A percentile compares a stretch with the other conserved stretches of the same genome.
These are phyloP conservation scores for Cryphonectria japonica DNA, from an alignment of 2,329 filamentous ascomycete species.

Conservation along the genomic window DNA sequence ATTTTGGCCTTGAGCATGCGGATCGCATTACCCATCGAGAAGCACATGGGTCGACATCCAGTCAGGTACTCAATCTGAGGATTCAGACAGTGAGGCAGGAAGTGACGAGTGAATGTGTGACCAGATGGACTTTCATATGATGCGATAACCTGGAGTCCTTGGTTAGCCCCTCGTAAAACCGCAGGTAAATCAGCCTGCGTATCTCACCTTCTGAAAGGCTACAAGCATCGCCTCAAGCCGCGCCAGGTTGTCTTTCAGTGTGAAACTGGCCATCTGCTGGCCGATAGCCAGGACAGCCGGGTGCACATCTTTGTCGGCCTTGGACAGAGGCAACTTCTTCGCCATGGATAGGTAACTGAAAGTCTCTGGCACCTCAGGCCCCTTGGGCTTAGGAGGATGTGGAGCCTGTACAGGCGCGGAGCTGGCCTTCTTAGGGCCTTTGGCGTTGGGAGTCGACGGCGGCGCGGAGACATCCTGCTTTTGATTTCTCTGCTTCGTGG, in stretches of 20 bases:
- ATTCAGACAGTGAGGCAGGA: conserved; percentile 87
- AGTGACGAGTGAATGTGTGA: conserved; percentile 84
- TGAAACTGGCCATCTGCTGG: conserved; percentile 87
- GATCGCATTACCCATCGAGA: conserved; percentile 96
- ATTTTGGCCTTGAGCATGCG: conserved; percentile 93
- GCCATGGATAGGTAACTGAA: conserved; percentile 84
- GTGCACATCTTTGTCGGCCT: conserved; percentile 78
- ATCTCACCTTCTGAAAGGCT: conserved; percentile 79
- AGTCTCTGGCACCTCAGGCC: conserved; percentile 67
- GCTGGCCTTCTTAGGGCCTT: conserved; percentile 35
- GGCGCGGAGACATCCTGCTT: conserved; percentile 49
- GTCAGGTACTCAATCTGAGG: conserved; percentile 95
- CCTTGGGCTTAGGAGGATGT: conserved; percentile 52
- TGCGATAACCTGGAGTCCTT: conserved; percentile 71
- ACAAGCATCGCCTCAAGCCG: conserved; percentile 85
- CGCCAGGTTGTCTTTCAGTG: conserved; percentile 86
- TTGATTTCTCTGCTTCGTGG: conserved; percentile 45
- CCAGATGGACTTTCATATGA: conserved; percentile 88
- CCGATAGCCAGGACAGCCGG: conserved; percentile 83
- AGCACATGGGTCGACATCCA: conserved; percentile 92
- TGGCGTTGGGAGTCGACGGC: conserved; percentile 33
- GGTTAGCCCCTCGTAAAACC: conserved; percentile 22
- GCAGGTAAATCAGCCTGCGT: neutral
- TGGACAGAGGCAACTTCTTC: conserved; percentile 55
- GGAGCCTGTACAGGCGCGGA: conserved; percentile 30